A percentile compares a stretch with the other conserved stretches of the same genome.
phyloP scores from a whole-genome alignment of 257 asterid genomes.

The Solanum chmielewskii region DNA sequence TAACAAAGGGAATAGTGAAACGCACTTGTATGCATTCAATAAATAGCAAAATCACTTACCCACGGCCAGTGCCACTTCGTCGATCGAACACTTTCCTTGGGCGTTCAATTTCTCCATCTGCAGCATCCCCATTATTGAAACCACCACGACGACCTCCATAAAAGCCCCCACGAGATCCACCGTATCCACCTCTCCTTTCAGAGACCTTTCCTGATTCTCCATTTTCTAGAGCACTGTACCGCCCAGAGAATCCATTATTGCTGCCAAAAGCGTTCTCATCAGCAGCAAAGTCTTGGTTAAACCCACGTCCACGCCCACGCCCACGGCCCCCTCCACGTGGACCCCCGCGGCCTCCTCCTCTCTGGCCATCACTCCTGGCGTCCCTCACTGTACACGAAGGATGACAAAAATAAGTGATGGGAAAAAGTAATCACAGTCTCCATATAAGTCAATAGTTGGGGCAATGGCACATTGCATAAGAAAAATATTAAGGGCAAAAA shows the following conservation, averaged over 20 bases:
- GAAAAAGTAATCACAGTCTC: neutral
- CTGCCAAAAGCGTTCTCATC: constrained; percentile 19
- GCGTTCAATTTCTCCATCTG: constrained; percentile 12
- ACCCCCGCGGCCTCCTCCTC: constrained; percentile 27
- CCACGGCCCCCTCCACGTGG: constrained; percentile 16
- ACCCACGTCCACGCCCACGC: constrained; percentile 29
- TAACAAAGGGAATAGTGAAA: neutral
- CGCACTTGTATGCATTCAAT: neutral
- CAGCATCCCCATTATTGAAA: constrained; percentile 14
- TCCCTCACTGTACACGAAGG: constrained; percentile 22
- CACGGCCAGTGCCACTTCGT: constrained; percentile 34
- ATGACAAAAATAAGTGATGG: neutral
- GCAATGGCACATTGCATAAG: neutral
- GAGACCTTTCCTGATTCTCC: constrained; percentile 12
- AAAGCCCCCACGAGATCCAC: constrained; percentile 24
- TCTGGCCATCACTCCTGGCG: constrained; percentile 17
- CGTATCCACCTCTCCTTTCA: constrained; percentile 19
- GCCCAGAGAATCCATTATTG: constrained; percentile 17
- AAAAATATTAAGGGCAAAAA: neutral
- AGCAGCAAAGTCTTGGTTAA: constrained; percentile 16
- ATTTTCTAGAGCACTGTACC: constrained; percentile 14
- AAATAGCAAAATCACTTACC: constrained; percentile 10
- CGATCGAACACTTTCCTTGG: constrained; percentile 23
- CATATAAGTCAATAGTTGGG: neutral
- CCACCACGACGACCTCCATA: constrained; percentile 29